phyloP scores from a whole-genome alignment of 1,284 basidiomycete genomes.

The Peniophora sp. region DNA sequence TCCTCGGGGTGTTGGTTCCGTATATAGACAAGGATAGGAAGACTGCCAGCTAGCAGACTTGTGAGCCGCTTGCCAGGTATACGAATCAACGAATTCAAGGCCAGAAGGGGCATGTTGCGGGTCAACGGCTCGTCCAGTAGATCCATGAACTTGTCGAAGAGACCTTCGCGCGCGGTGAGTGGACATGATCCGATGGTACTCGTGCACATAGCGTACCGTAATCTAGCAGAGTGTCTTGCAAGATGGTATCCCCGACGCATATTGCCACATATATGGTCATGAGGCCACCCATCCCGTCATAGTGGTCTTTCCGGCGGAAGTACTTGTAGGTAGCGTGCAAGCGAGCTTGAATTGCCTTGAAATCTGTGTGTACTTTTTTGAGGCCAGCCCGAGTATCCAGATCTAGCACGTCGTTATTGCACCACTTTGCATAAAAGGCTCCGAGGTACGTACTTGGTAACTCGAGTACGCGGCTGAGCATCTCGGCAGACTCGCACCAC shows the following conservation, averaged over 20 bases:
- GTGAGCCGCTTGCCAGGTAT: neutral
- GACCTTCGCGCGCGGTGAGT: conserved; percentile 1
- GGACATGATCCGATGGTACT: neutral
- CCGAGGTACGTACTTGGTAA: too few relatives aligned
- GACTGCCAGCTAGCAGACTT: neutral
- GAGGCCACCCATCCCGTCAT: too few relatives aligned
- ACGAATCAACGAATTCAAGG: conserved; percentile 3
- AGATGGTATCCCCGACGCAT: conserved; percentile 38
- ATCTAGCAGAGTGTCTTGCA: conserved; percentile 40
- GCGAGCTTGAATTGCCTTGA: conserved; percentile 33
- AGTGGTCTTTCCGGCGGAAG: conserved; percentile 20
- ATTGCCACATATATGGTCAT: conserved; percentile 48
- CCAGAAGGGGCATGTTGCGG: conserved; percentile 4
- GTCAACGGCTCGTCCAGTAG: conserved; percentile 2
- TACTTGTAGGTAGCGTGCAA: conserved; percentile 33
- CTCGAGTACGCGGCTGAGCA: too few relatives aligned
- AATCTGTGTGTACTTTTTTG: conserved; percentile 46
- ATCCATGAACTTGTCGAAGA: conserved; percentile 4
- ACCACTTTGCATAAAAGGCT: too few relatives aligned
- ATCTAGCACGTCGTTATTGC: conserved; percentile 24
- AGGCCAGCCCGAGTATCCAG: conserved; percentile 39
- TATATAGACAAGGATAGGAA: conserved; percentile 1
- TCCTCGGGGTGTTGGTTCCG: conserved; percentile 6
- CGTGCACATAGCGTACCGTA: conserved; percentile 36
- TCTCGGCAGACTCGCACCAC: too few relatives aligned